A percentile compares a stretch with the other conserved stretches of the same genome.
These are phyloP conservation scores for Dalechampia spathulata DNA, from an alignment of 441 rosid genomes.

Conservation along the genomic window DNA sequence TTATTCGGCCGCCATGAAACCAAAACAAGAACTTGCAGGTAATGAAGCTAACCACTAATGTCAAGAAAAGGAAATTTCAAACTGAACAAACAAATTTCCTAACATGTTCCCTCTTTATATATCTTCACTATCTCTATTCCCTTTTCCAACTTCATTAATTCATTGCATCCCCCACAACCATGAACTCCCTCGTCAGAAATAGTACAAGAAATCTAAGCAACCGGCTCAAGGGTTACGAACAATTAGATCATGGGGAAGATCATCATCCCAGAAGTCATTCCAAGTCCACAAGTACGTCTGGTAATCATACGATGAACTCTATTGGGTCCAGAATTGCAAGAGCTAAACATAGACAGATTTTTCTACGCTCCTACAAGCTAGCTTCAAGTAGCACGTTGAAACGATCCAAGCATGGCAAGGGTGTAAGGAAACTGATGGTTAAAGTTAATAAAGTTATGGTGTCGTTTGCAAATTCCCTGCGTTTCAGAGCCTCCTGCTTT, in stretches of 20 bases:
- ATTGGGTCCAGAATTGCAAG: constrained; percentile 21
- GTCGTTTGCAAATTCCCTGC: constrained; percentile 22
- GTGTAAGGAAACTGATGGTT: constrained; percentile 29
- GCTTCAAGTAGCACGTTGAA: constrained; percentile 21
- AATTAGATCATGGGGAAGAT: constrained; percentile 15
- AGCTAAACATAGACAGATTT: constrained; percentile 40
- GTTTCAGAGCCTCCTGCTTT: constrained; percentile 26
- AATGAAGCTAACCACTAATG: too few species aligned
- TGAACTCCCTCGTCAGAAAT: constrained; percentile 37
- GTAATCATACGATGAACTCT: constrained; percentile 7
- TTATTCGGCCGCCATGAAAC: too few species aligned
- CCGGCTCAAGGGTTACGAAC: constrained; percentile 22
- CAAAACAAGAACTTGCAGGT: too few species aligned
- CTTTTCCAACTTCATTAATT: too few species aligned
- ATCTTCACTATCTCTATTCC: too few species aligned
- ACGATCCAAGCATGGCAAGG: constrained; percentile 16
- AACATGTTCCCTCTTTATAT: too few species aligned
- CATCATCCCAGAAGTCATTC: constrained; percentile 18
- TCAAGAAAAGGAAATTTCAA: too few species aligned
- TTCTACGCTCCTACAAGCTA: constrained; percentile 36
- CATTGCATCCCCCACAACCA: neutral
- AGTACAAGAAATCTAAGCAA: constrained; percentile 24
- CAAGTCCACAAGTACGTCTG: constrained; percentile 12
- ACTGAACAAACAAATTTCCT: too few species aligned
- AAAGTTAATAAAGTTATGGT: constrained; percentile 23